These are phyloP conservation scores for Solanum corneliomulleri DNA, from an alignment of 257 asterid genomes.

Conservation along the genomic window DNA sequence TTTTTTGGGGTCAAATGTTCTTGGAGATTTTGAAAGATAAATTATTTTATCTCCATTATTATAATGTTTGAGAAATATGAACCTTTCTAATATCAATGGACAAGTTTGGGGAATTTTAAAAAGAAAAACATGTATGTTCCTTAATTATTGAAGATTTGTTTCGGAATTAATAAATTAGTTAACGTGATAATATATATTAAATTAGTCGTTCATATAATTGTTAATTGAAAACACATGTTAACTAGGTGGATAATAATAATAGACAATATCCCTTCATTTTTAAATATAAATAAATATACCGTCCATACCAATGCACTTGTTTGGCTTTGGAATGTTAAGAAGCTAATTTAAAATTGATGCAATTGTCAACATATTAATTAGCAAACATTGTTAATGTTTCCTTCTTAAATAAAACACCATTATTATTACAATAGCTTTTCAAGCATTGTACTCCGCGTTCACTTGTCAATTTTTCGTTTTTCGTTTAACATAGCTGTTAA, in stretches of 20 bases:
- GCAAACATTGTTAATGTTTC: neutral
- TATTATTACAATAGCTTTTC: too few relatives aligned
- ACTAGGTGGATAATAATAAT: neutral
- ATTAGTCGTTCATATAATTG: neutral
- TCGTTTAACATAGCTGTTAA: too few relatives aligned
- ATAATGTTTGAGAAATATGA: neutral
- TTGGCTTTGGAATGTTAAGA: neutral
- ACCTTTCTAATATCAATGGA: neutral
- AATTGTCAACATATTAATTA: too few relatives aligned
- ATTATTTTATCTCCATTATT: neutral
- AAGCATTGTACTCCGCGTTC: too few relatives aligned
- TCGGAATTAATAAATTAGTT: neutral
- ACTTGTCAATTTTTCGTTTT: too few relatives aligned
- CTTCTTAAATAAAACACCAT: neutral
- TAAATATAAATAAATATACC: neutral
- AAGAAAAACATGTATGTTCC: neutral
- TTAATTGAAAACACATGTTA: neutral
- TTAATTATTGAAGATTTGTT: neutral
- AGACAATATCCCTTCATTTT: neutral
- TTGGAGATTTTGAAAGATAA: neutral
- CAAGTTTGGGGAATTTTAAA: neutral
- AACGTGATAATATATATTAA: neutral
- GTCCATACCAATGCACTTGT: neutral
- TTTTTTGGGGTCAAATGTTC: neutral
- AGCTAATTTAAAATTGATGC: neutral